Base-by-base conservation (phyloP, 2,329 filamentous ascomycete species). In the Aaosphaeria pasadenensis region DNA sequence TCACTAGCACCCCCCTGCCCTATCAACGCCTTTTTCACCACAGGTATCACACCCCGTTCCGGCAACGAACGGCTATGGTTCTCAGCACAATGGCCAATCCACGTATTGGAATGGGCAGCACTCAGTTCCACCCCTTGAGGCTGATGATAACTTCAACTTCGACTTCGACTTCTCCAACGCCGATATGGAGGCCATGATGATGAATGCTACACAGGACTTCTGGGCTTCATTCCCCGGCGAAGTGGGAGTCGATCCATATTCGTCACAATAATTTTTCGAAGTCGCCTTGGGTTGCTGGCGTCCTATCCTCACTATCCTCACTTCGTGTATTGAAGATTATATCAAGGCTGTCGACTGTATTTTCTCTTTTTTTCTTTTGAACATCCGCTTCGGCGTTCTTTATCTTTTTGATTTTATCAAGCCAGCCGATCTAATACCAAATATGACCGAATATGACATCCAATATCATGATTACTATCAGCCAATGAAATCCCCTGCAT, bases 151-250 rank as follows among this genome's bases (percentile, higher is more conserved):
- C 0, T 66, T 68, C 43, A 62, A 63, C 36, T 44, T 69, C 5
- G 60, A 68, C 7, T 67, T 68, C 41, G 62, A 69, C 29, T 51
- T 71, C 35, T 60, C 60, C 0, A 66, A 63, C 32, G 64, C 63
- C 4, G 69, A 70, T 13, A 54, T 71, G 41, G 66, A 71, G 39
- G 63, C 66, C n/a, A 64, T 69, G 46, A 66, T 70, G 57, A 63
- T 67, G 45, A 66, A 60, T 46, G 66, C 66, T 6, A 71, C 69
- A 30, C 67, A 71, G 46, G 69, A 71, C 5, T 71, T 71, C 36
- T 71, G 69, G 68, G 66, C 59, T 11, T 64, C 62, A 24, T 71
- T 71, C 42, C 68, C 68, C 0, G 68, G 69, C 4, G 68, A 71
- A 44, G 69, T 71, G 5, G 67, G 66, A 13, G 64, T 62, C 17